phyloP scores from a whole-genome alignment of 2,329 filamentous ascomycete genomes.

The Coniochaeta ligniaria region DNA sequence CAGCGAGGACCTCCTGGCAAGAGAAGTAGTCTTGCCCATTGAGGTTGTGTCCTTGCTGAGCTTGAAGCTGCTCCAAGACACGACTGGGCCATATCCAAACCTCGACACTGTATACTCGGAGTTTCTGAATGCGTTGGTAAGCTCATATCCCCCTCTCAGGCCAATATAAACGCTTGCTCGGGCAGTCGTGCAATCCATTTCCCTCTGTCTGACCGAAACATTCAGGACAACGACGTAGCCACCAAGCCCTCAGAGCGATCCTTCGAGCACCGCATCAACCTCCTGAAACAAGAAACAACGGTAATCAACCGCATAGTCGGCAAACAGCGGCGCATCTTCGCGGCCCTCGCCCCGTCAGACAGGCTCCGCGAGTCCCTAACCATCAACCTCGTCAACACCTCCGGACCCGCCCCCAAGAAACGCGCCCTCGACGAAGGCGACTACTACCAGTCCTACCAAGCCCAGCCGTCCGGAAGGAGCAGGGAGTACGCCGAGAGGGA shows the following conservation, averaged over 20 bases:
- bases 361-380: background rate
- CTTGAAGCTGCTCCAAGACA: slow-evolving; percentile 29
- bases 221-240: slow-evolving; percentile 30
- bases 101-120: slow-evolving; percentile 34
- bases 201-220: background rate
- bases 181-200: too few relatives aligned
- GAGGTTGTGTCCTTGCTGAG: slow-evolving; percentile 34
- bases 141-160: too few relatives aligned
- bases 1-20: slow-evolving; percentile 22
- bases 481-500: background rate
- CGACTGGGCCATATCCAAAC: slow-evolving; percentile 26
- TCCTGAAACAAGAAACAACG: slow-evolving; percentile 32
- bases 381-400: background rate
- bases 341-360: slow-evolving; percentile 11
- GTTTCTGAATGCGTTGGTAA: slow-evolving; percentile 32
- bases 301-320: slow-evolving; percentile 27
- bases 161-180: too few relatives aligned
- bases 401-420: background rate
- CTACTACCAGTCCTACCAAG: background rate
- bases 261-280: slow-evolving; percentile 31
- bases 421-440: background rate
- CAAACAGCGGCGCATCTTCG: slow-evolving; percentile 23
- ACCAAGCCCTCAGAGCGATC: slow-evolving; percentile 31
- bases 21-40: slow-evolving; percentile 30
- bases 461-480: background rate